Base-by-base conservation (phyloP, 495 filamentous ascomycete genomes). In the Trichocladium uniseriatum region DNA sequence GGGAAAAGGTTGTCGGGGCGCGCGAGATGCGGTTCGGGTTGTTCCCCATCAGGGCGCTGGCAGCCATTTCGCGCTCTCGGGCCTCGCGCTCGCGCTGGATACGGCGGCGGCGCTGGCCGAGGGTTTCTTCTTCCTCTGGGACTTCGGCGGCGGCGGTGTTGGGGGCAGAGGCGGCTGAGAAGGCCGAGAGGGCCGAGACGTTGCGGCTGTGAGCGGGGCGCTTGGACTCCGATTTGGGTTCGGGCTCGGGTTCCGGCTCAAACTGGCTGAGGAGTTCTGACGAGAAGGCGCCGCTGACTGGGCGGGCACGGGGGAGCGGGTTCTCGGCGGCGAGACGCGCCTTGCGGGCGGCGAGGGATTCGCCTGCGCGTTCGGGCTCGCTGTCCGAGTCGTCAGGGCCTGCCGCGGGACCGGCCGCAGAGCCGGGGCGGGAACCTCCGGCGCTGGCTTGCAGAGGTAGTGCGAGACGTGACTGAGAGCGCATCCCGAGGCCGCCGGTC, bases 31-130 rank as follows among this genome's bases (percentile, higher is more conserved):
- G 38, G 5, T n/a, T n/a, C n/a, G n/a, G n/a, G n/a, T n/a, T n/a
- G n/a, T n/a, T n/a, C n/a, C n/a, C n/a, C n/a, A 22, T 19, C 7
- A 50, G 46, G 2, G 40, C 22, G 24, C 48, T 48, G 58, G 63
- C 29, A 51, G 57, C 52, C 57, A 71, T 66, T 64, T 75, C 70
- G 19, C 67, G 66, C 29, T 69, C 73, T 29, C 69, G 68, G 3
- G 78, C 76, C 51, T 82, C 74, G 10, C 74, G 74, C 66, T 91
- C 85, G 38, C 77, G 80, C 63, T 89, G 86, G 1, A 98, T 75
- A 13, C 92, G 80, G 49, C 74, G 79, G 4, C 89, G 82, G 7
- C 91, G 81, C 60, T 97, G 88, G 11, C 82, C 92, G 2, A 98
- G 77, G 0, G 90, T 95, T 62, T 98, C 91, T 53, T 95, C 87